Evolutionary conservation across 202 grass and related monocot genomes (phyloP), one percentile per base, ranked within the genome.

Genomic region (Setaria italica): DNA sequence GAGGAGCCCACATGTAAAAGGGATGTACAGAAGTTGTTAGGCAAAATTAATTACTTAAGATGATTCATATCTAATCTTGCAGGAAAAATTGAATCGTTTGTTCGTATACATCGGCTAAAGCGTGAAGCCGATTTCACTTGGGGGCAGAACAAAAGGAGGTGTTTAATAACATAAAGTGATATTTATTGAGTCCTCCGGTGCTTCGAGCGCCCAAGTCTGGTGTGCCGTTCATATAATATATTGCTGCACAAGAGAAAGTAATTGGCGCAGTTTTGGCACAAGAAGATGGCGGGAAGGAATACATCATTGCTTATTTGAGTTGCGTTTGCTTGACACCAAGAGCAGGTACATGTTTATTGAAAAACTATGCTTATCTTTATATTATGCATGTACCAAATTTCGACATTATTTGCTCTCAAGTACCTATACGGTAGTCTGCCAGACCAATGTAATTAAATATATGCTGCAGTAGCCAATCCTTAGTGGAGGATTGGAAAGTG

Each of bases 1-100:
- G 19, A 12, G 16, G 67, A 49, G 21, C 69, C 69, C 0, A 29
- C 69, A 32, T 48, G 21, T 16, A 49, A 48, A 16, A 72, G 5
- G 32, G 69, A 50, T 7, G 20, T 72, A 11, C 46, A 72, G 14
- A 50, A 72, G 5, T 16, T 72, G 1, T 15, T 72, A 7, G 69
- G 69, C 1, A 72, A 50, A 16, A 48, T 71, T 20, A 71, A 71
- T 49, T 71, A 71, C 11, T 71, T 71, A n/a, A 71, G 42, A 48
- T 7, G 21, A 7, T 50, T 72, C 46, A 72, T 72, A 29, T 72
- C 42, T 7, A 72, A 72, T 16, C 11, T 72, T 6, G 19, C 45
- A 32, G 12, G 25, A 6, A 73, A 51, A 20, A 34, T 73, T 51
- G 11, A 32, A 4, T 15, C 46, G 2, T 73, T 53, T 53, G 1